Evolutionary conservation across 2,329 filamentous ascomycete species (phyloP).

Genomic region (Alternaria ventricosa): DNA sequence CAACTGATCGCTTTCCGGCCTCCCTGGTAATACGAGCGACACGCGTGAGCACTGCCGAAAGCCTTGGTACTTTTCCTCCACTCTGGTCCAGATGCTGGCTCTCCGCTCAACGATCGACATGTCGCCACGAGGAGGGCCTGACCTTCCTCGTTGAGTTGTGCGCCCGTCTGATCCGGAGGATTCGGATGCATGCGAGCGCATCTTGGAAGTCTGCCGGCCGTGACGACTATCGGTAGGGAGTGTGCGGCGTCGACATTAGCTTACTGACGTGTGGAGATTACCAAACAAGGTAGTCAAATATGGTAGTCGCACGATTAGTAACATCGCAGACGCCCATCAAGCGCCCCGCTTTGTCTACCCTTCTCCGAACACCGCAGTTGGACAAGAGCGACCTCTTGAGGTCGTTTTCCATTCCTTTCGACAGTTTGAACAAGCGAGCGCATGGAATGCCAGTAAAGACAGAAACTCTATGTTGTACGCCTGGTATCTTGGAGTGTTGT

Average conservation of each 20-base stretch:
- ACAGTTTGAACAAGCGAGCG: neutral
- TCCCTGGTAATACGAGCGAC: slow-evolving; percentile 2
- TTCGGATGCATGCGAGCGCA: neutral
- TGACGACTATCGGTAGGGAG: neutral
- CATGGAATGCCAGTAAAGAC: neutral
- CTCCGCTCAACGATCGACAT: neutral
- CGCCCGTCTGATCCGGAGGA: neutral
- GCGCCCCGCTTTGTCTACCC: neutral
- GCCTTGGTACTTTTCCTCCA: neutral
- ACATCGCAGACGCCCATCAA: neutral
- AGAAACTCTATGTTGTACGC: neutral
- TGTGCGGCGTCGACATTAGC: neutral
- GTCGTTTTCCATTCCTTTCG: neutral
- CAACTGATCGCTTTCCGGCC: neutral
- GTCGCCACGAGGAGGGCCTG: neutral
- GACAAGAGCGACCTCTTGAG: neutral
- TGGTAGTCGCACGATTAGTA: neutral
- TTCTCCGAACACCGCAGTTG: neutral
- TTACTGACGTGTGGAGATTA: neutral
- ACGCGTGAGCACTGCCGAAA: slow-evolving; percentile 2
- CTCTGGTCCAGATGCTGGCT: neutral
- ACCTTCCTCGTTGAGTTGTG: neutral
- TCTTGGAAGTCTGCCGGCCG: neutral
- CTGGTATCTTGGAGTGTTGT: neutral
- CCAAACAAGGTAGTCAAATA: neutral